phyloP scores from a whole-genome alignment of 768 basidiomycete species.

The Krasilnikovozyma curviuscula region DNA sequence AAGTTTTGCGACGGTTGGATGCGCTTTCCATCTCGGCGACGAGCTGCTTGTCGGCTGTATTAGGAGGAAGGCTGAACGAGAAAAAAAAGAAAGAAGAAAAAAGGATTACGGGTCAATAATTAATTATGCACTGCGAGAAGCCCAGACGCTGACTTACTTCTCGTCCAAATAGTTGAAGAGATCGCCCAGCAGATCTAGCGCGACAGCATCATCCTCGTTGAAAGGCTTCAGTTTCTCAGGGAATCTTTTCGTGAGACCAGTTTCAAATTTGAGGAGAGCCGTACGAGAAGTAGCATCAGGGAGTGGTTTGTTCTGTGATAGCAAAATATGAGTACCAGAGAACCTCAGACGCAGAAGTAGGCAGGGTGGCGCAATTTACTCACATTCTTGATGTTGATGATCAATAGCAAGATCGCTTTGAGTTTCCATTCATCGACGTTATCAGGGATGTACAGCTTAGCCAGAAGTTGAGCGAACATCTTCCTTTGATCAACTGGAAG shows the following conservation, averaged over 20 bases:
- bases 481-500: conserved; percentile 43
- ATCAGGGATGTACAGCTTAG: conserved; percentile 47
- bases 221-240: conserved; percentile 49
- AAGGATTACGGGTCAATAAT: no score
- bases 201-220: no score
- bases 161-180: no score
- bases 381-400: conserved; percentile 25
- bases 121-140: no score
- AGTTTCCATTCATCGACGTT: conserved; percentile 51
- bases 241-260: conserved; percentile 47
- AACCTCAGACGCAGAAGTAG: not conserved
- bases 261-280: conserved; percentile 52
- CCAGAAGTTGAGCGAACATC: conserved; percentile 42
- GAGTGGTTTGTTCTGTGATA: conserved; percentile 38
- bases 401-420: conserved; percentile 20
- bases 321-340: conserved; percentile 21
- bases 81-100: no score
- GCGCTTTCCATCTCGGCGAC: no score
- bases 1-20: no score
- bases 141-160: no score
- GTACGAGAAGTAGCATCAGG: conserved; percentile 44
- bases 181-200: no score
- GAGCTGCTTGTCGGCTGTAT: no score
- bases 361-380: conserved; percentile 1
- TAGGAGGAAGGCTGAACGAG: no score